Evolutionary conservation across 1,284 basidiomycete species (phyloP).

Genomic region (Schizopora paradoxa): DNA sequence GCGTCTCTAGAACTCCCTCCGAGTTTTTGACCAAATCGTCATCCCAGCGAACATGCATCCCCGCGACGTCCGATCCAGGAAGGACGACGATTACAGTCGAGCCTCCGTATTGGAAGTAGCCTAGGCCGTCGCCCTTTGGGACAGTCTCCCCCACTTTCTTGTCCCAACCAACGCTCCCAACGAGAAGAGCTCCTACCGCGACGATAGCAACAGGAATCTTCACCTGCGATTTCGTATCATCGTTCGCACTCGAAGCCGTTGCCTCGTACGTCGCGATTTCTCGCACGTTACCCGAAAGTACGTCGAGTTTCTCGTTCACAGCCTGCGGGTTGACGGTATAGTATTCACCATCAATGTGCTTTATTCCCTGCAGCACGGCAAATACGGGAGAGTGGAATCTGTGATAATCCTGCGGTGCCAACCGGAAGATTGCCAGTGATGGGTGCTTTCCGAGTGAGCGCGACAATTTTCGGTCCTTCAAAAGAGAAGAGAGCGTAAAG

Average conservation of each 20-base stretch:
- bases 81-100: conserved; percentile 38
- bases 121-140: conserved; percentile 15
- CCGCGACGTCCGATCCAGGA: conserved; percentile 31
- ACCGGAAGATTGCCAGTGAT: conserved; percentile 38
- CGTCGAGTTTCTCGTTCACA: conserved; percentile 40
- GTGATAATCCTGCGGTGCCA: conserved; percentile 52
- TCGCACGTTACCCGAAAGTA: conserved; percentile 40
- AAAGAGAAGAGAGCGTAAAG: conserved; percentile 40
- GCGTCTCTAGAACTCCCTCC: conserved; percentile 37
- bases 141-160: conserved; percentile 22
- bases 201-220: conserved; percentile 25
- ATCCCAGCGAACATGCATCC: conserved; percentile 38
- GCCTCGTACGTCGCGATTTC: conserved; percentile 12
- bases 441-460: conserved; percentile 25
- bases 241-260: background rate
- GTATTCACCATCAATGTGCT: conserved; percentile 26
- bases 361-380: conserved; percentile 31
- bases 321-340: conserved; percentile 46
- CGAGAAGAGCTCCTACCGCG: conserved; percentile 26
- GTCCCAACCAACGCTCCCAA: conserved; percentile 25
- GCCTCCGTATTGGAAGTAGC: conserved; percentile 29
- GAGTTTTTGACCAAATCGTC: conserved; percentile 39
- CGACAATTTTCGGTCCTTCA: conserved; percentile 31
- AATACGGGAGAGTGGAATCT: conserved; percentile 48
- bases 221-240: conserved; percentile 6